Conservation (phyloP, 2,329 filamentous ascomycete species). For the Fusarium ambrosium region DNA sequence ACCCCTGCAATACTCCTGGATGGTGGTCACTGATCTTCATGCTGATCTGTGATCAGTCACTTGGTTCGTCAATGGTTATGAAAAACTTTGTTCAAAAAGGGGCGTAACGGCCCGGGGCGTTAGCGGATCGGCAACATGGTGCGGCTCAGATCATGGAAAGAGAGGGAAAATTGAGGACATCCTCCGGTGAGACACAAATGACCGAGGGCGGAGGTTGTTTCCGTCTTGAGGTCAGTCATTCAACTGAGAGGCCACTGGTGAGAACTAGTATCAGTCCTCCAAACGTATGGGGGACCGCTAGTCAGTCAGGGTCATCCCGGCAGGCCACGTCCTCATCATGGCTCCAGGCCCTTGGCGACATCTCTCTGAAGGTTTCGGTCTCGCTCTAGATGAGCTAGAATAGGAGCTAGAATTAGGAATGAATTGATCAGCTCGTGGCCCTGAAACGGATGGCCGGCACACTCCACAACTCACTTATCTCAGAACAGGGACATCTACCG, state of each 20-base stretch:
- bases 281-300: not conserved
- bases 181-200: not conserved
- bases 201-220: not conserved
- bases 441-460: slow-evolving; percentile 3
- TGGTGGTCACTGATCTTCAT: not conserved
- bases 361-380: not conserved
- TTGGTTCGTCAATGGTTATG: not conserved
- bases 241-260: not conserved
- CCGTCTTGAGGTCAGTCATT: not conserved
- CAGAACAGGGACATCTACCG: not conserved
- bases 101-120: not conserved
- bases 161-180: not conserved
- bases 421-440: slow-evolving; percentile 6
- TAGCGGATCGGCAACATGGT: not conserved
- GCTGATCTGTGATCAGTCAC: not conserved
- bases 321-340: not conserved
- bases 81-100: not conserved
- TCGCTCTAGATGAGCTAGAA: not conserved
- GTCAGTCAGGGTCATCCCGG: not conserved
- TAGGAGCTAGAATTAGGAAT: slow-evolving; percentile 2
- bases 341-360: not conserved
- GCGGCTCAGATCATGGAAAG: not conserved
- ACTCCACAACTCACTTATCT: not conserved
- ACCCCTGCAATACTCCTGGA: not conserved
- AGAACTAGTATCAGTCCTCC: not conserved